Conservation (phyloP, 495 filamentous ascomycete genomes). For the Penicillium nucicola region DNA sequence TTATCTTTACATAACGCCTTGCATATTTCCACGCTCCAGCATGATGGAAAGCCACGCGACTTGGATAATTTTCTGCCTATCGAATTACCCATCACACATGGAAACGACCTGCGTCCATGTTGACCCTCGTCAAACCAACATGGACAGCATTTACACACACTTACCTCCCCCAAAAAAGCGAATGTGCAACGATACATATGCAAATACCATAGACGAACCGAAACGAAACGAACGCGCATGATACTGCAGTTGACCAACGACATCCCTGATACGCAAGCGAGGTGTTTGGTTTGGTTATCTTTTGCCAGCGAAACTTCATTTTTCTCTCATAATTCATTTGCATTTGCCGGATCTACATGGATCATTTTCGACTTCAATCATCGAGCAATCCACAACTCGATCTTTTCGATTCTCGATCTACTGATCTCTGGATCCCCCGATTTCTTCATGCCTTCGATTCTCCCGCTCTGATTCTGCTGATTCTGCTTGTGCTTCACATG, state of each 20-base stretch:
- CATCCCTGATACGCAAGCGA: constrained; percentile 28
- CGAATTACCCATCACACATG: constrained; percentile 4
- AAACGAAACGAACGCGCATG: constrained; percentile 30
- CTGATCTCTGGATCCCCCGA: not conserved
- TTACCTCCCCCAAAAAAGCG: constrained; percentile 18
- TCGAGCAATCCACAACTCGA: not conserved
- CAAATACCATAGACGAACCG: constrained; percentile 29
- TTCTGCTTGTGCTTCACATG: constrained; percentile 4
- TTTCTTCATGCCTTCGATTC: constrained; percentile 2
- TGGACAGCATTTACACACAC: not conserved
- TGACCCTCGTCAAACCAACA: not conserved
- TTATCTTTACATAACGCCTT: not conserved
- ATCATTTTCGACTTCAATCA: constrained; percentile 5
- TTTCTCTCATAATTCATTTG: constrained; percentile 9
- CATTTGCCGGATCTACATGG: not conserved
- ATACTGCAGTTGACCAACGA: constrained; percentile 23
- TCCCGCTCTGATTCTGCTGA: not conserved
- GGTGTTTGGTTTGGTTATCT: constrained; percentile 33
- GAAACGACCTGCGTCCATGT: constrained; percentile 9
- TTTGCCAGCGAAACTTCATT: constrained; percentile 15
- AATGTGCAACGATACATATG: constrained; percentile 30
- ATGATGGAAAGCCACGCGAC: not conserved
- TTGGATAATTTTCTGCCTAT: not conserved
- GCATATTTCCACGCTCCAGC: not conserved
- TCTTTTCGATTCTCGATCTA: not conserved